Base-by-base conservation (phyloP, 2,329 filamentous ascomycete species). In the Cladophialophora psammophila region DNA sequence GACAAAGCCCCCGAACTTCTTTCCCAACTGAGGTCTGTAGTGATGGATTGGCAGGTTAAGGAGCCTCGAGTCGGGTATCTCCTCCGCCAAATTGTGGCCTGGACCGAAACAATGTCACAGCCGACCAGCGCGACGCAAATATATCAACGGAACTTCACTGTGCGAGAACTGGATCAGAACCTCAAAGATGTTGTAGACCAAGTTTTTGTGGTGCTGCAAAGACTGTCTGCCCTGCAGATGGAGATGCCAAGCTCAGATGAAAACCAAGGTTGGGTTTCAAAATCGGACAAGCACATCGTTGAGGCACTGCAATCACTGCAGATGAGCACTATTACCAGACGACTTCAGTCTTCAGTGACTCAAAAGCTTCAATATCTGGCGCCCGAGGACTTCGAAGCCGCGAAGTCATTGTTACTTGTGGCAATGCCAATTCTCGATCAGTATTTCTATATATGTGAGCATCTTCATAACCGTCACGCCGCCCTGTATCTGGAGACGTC, bases 141-240 rank as follows among this genome's bases (percentile, higher is more conserved):
- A 60, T 59, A 68, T 45, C 56, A 72, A 72, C 61, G 40, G 48
- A 15, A 60, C 20, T 34, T 78, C 34, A 71, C 74, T 57, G 67
- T 83, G 26, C 74, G 83, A 18, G 75, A 79, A 0, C 85, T 93
- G 53, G 86, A 88, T 50, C 79, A 84, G 13, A 81, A 84, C 3
- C 78, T 93, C 1, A 86, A 91, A 42, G 85, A 79, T 0, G 82
- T 91, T n/a, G 86, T 90, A 55, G 91, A 96, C 77, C 87, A 87
- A 58, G 86, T 94, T 34, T 87, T 97, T 1, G 90, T 94, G 40
- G 90, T 91, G 0, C 84, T 96, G 56, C 93, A 97, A 76, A 87
- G 89, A 69, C 84, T 91, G 54, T 86, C 87, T 65, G 86, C 86
- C 67, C 79, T 83, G 2, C 80, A 87, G 8, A 78, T 81, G 10